Evolutionary conservation across 129 eudicot species (phyloP), one percentile per base, ranked within the genome.

Genomic region (Helianthus tuberosus): DNA sequence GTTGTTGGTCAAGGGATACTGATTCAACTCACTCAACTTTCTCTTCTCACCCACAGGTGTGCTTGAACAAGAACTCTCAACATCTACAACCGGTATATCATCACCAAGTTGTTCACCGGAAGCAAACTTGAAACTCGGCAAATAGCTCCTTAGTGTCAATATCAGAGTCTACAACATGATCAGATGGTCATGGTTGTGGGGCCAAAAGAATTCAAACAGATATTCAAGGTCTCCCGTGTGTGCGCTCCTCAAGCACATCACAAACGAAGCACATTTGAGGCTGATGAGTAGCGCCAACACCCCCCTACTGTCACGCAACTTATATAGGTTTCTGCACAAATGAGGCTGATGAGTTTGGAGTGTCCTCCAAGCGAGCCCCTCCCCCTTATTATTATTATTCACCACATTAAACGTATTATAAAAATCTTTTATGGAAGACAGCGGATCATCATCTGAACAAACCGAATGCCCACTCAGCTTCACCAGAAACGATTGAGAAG

Each of bases 61-160:
- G 5, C 35, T 44, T 4, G 62, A n/a, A n/a, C n/a, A n/a, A n/a
- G n/a, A n/a, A n/a, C n/a, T 62, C 15, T 47, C 69, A 8, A 73
- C 69, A 48, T 73, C 69, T n/a, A 73, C 23, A 60, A 73, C 46
- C 16, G 4, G 5, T 16, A 61, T 43, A 11, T 72, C 68, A 13
- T 72, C 62, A 32, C 44, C n/a, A n/a, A n/a, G n/a, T n/a, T n/a
- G n/a, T n/a, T n/a, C n/a, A n/a, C n/a, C n/a, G n/a, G n/a, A n/a
- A n/a, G n/a, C 73, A 48, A 13, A 49, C 41, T 68, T 70, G 64
- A 70, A 70, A 70, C 38, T 70, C 14, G 64, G 64, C 20, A 70
- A 53, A 36, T 32, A 70, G 12, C 14, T 53, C 16, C 43, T 35
- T 9, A 70, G 64, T 5, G 50, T 35, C n/a, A n/a, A n/a, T n/a